Evolutionary conservation across 768 basidiomycete genomes (phyloP).

Genomic region (Pleurotus platypus): DNA sequence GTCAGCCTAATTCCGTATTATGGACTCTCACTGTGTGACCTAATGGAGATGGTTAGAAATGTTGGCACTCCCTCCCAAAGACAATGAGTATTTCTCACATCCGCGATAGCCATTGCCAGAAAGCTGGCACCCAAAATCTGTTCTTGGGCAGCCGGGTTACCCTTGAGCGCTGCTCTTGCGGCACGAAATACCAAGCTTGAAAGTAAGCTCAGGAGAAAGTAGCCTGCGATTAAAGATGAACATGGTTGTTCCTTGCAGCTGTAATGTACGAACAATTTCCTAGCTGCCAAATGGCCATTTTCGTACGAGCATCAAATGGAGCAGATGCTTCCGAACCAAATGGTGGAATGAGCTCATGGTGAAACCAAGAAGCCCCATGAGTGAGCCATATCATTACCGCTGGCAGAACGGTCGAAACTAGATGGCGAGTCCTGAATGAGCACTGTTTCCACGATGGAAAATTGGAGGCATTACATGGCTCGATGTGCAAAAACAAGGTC

Average conservation of each 20-base stretch:
- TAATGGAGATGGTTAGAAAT: conserved; percentile 18
- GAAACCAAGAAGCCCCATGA: conserved; percentile 58
- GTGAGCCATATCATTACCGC: conserved; percentile 45
- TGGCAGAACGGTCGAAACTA: conserved; percentile 50
- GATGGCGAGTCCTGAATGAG: neutral
- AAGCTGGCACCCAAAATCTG: conserved; percentile 62
- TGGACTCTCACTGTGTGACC: conserved; percentile 56
- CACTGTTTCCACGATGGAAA: neutral
- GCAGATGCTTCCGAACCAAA: conserved; percentile 22
- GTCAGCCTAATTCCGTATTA: conserved; percentile 8
- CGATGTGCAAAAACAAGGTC: conserved; percentile 52
- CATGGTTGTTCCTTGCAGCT: neutral
- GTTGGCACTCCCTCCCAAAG: neutral
- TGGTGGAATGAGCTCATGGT: conserved; percentile 50
- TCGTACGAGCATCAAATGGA: conserved; percentile 36
- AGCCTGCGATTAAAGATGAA: conserved; percentile 35
- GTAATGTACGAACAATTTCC: conserved; percentile 42
- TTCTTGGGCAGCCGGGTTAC: conserved; percentile 62
- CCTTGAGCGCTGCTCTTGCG: conserved; percentile 53
- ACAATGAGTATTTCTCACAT: conserved; percentile 41
- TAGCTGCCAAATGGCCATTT: conserved; percentile 60
- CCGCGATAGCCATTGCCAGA: conserved; percentile 62
- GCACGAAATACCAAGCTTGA: conserved; percentile 68
- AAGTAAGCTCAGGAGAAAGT: conserved; percentile 59
- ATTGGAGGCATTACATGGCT: conserved; percentile 38